Percentiles rank a stretch among this genome's conserved stretches.
Conservation (phyloP, 768 basidiomycete genomes). For the Pilatotrama ljubarskyi region DNA sequence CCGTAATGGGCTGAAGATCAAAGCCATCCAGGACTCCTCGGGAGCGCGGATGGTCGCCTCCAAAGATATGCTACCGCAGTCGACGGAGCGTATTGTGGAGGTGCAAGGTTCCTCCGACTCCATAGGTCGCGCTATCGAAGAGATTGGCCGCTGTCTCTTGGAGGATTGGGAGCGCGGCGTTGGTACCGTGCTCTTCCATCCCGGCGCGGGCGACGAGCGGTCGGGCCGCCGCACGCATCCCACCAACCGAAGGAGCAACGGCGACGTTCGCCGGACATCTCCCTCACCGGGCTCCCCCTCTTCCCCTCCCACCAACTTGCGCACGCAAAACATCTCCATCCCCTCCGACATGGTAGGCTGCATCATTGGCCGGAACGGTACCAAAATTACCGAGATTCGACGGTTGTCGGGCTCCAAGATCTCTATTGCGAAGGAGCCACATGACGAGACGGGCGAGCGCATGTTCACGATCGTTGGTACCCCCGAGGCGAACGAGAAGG, state of each 20-base stretch:
- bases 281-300: constrained; percentile 54
- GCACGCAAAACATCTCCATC: constrained; percentile 99
- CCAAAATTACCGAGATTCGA: constrained; percentile 99
- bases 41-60: constrained; percentile 98
- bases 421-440: constrained; percentile 98
- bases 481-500: constrained; percentile 96
- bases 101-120: constrained; percentile 92
- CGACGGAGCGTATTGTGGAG: constrained; percentile 98
- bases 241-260: constrained; percentile 39
- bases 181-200: constrained; percentile 96
- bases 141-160: constrained; percentile 92
- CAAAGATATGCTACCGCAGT: constrained; percentile 99
- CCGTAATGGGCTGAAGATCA: constrained; percentile 94
- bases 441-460: constrained; percentile 97
- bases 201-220: constrained; percentile 80
- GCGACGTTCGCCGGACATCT: constrained; percentile 44
- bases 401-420: constrained; percentile 97
- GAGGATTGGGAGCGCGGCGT: constrained; percentile 96
- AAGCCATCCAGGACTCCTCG: constrained; percentile 95
- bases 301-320: constrained; percentile 70
- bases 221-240: constrained; percentile 69
- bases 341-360: constrained; percentile 99
- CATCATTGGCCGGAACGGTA: constrained; percentile 94
- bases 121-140: constrained; percentile 90
- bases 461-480: constrained; percentile 99